A percentile compares a stretch with the other conserved stretches of the same genome.
Conservation (phyloP, 345 rosid species). For the Raphanus raphanistrum region DNA sequence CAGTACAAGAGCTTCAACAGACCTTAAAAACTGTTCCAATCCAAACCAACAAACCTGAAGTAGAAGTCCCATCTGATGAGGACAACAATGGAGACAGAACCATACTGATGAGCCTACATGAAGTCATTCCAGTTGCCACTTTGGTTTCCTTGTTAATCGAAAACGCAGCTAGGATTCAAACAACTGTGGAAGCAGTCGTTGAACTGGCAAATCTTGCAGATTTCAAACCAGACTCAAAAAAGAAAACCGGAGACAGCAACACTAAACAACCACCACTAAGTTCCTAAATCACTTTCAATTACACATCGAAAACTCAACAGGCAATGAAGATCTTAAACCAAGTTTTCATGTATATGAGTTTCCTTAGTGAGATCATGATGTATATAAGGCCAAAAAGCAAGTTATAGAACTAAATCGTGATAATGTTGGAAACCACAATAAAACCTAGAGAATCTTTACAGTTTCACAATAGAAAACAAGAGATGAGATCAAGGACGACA, state of each 20-base stretch:
- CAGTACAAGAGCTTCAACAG: slow-evolving; percentile 57
- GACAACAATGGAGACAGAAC: not conserved
- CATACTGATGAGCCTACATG: slow-evolving; percentile 40
- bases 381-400: slow-evolving; percentile 17
- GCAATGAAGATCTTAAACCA: slow-evolving; percentile 15
- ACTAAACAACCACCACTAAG: slow-evolving; percentile 31
- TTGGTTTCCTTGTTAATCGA: slow-evolving; percentile 57
- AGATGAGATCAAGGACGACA: no score
- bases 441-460: slow-evolving; percentile 18
- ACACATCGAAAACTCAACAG: slow-evolving; percentile 17
- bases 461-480: slow-evolving; percentile 5
- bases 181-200: slow-evolving; percentile 45
- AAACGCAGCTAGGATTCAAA: slow-evolving; percentile 56
- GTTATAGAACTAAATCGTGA: slow-evolving; percentile 18
- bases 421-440: not conserved
- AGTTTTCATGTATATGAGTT: slow-evolving; percentile 32
- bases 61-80: slow-evolving; percentile 11
- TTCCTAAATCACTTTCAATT: slow-evolving; percentile 15
- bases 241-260: slow-evolving; percentile 26
- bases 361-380: no score
- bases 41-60: slow-evolving; percentile 27
- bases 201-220: slow-evolving; percentile 56
- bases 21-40: slow-evolving; percentile 49
- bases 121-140: slow-evolving; percentile 60
- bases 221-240: slow-evolving; percentile 48